Percentiles rank a stretch among this genome's conserved stretches.
Evolutionary conservation across 192 early-diverging fungal genomes (phyloP).

Genomic region (Backusella australiensis): DNA sequence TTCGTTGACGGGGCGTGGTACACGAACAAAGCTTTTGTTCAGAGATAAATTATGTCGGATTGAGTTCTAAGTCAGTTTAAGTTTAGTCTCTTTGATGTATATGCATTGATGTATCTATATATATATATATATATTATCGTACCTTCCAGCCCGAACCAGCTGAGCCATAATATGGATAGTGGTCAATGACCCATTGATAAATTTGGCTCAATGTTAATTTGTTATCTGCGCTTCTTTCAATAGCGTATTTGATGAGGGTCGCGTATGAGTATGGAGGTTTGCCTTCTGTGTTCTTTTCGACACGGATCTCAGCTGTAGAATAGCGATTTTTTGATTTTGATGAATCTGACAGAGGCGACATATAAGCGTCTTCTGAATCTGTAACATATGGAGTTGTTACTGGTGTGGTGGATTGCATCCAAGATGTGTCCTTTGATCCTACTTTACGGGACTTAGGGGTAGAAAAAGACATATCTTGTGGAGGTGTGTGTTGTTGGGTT

Average conservation of each 20-base stretch:
- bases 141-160: conserved; percentile 63
- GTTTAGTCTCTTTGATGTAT: not conserved
- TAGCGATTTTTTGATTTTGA: conserved; percentile 9
- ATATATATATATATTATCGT: conserved; percentile 4
- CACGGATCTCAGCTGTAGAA: conserved; percentile 23
- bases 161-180: conserved; percentile 73
- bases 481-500: not conserved
- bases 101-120: not conserved
- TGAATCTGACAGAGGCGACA: conserved; percentile 10
- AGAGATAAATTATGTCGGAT: conserved; percentile 83
- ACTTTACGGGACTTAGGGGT: conserved; percentile 1
- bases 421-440: not conserved
- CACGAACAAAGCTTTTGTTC: conserved; percentile 78
- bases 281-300: conserved; percentile 35
- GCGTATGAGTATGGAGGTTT: conserved; percentile 84
- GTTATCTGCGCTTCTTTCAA: conserved; percentile 56
- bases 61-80: conserved; percentile 63
- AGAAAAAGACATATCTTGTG: conserved; percentile 6
- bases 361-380: conserved; percentile 4
- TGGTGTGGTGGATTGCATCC: not conserved
- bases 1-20: conserved; percentile 75
- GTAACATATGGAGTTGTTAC: not conserved
- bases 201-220: conserved; percentile 79
- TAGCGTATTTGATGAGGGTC: conserved; percentile 75
- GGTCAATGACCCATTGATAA: conserved; percentile 71